phyloP scores from a whole-genome alignment of 2,329 filamentous ascomycete species.

The Raffaelea albimanens region DNA sequence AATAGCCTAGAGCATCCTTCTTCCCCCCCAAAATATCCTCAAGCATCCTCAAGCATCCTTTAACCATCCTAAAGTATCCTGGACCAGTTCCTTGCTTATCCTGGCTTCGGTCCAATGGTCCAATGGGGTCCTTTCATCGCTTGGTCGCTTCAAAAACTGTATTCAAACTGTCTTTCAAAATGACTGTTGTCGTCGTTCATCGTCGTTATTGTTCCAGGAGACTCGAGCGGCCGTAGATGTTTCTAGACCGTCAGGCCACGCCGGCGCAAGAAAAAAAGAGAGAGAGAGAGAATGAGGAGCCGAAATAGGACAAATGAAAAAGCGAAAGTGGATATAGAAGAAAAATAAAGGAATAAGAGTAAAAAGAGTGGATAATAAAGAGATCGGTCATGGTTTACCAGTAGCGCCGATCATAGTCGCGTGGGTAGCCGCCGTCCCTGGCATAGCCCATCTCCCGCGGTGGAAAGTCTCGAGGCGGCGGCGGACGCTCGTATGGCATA shows the following conservation, averaged over 20 bases:
- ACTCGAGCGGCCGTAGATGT: constrained; percentile 1
- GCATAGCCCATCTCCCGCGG: constrained; percentile 40
- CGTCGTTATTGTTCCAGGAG: background rate
- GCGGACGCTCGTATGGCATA: constrained; percentile 45
- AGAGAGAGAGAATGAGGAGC: background rate
- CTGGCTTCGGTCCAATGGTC: no score
- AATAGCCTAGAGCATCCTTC: no score
- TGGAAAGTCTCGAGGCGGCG: constrained; percentile 25
- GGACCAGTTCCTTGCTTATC: no score
- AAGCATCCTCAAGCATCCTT: no score
- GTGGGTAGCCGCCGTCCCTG: constrained; percentile 34
- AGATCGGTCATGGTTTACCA: constrained; percentile 12
- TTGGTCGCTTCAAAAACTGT: no score
- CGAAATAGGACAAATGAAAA: background rate
- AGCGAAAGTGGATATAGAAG: background rate
- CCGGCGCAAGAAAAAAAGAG: background rate
- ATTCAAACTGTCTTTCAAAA: no score
- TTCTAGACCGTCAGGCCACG: constrained; percentile 6
- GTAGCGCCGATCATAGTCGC: constrained; percentile 25
- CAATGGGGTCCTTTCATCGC: no score
- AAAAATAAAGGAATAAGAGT: no score
- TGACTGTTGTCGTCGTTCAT: no score
- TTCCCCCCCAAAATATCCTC: no score
- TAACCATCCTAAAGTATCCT: no score
- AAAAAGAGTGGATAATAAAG: no score